These are phyloP conservation scores for Exophiala mesophila DNA, from an alignment of 2,329 filamentous ascomycete species.

Conservation along the genomic window DNA sequence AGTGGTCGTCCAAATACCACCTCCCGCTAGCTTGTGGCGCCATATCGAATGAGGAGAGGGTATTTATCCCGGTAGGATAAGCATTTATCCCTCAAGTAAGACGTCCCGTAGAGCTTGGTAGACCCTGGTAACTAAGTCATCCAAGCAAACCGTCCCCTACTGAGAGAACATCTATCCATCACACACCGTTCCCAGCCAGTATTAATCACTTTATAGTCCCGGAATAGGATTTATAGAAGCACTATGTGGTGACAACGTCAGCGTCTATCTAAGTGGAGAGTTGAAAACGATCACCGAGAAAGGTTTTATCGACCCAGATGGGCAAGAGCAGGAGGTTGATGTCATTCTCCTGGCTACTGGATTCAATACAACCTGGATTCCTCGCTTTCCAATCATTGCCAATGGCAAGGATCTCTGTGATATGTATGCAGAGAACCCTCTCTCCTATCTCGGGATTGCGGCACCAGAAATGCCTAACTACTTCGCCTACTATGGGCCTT, in stretches of 20 bases:
- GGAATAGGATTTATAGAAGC: slow-evolving; percentile 24
- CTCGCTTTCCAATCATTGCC: slow-evolving; percentile 20
- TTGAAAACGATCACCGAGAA: slow-evolving; percentile 24
- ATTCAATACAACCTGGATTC: slow-evolving; percentile 30
- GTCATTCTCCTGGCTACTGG: slow-evolving; percentile 32
- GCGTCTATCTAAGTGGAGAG: slow-evolving; percentile 38
- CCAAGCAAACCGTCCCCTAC: too few relatives aligned
- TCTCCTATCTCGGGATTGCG: slow-evolving; percentile 18
- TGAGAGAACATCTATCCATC: too few relatives aligned
- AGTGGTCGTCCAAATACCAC: too few relatives aligned
- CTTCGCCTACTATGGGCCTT: slow-evolving; percentile 22
- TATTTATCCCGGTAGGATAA: too few relatives aligned
- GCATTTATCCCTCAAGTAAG: too few relatives aligned
- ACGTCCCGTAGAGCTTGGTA: too few relatives aligned
- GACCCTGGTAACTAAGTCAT: too few relatives aligned
- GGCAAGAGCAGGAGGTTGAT: slow-evolving; percentile 11
- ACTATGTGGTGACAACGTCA: slow-evolving; percentile 41
- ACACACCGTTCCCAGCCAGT: too few relatives aligned
- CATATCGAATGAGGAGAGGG: too few relatives aligned
- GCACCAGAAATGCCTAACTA: slow-evolving; percentile 25
- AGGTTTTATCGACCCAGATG: slow-evolving; percentile 7
- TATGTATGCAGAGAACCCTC: slow-evolving; percentile 27
- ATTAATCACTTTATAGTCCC: too few relatives aligned
- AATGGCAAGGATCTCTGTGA: slow-evolving; percentile 26
- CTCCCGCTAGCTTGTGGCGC: too few relatives aligned